A percentile compares a stretch with the other conserved stretches of the same genome.
These are phyloP conservation scores for Ceriops tagal DNA, from an alignment of 345 rosid genomes.

Conservation along the genomic window DNA sequence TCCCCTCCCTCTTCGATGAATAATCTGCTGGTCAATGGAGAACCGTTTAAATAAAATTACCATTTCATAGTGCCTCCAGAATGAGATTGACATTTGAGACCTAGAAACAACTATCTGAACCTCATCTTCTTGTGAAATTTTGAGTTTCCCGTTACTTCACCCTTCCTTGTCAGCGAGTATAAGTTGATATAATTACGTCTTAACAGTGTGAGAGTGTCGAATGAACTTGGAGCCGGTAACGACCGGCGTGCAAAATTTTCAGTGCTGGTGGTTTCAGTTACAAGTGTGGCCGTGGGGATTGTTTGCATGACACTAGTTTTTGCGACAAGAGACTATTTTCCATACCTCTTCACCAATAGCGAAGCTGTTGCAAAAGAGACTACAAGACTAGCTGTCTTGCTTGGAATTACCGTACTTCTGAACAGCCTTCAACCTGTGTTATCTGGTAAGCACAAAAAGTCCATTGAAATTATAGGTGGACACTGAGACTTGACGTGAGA, in stretches of 20 bases:
- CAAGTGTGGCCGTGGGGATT: conserved; percentile 60
- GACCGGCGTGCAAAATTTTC: conserved; percentile 58
- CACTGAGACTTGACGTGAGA: neutral
- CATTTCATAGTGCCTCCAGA: too few species aligned
- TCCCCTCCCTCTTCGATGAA: too few species aligned
- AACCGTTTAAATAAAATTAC: neutral
- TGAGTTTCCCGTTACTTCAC: too few species aligned
- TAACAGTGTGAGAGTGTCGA: conserved; percentile 82
- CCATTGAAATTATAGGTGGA: neutral
- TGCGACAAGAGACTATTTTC: conserved; percentile 61
- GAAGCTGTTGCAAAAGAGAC: conserved; percentile 75
- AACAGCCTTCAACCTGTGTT: conserved; percentile 90
- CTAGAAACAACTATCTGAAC: too few species aligned
- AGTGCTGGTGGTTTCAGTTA: conserved; percentile 67
- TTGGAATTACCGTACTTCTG: conserved; percentile 66
- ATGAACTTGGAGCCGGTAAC: conserved; percentile 84
- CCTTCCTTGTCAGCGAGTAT: neutral
- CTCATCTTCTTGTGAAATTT: too few species aligned
- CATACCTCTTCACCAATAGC: conserved; percentile 72
- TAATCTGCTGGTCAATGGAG: neutral
- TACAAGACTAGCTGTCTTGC: conserved; percentile 57
- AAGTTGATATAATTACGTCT: neutral
- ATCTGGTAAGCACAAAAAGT: conserved; percentile 47
- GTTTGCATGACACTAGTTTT: conserved; percentile 55
- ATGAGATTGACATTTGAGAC: too few species aligned